A percentile compares a stretch with the other conserved stretches of the same genome.
These are phyloP conservation scores for Beauveria sp. DNA, from an alignment of 2,329 filamentous ascomycete genomes.

Conservation along the genomic window DNA sequence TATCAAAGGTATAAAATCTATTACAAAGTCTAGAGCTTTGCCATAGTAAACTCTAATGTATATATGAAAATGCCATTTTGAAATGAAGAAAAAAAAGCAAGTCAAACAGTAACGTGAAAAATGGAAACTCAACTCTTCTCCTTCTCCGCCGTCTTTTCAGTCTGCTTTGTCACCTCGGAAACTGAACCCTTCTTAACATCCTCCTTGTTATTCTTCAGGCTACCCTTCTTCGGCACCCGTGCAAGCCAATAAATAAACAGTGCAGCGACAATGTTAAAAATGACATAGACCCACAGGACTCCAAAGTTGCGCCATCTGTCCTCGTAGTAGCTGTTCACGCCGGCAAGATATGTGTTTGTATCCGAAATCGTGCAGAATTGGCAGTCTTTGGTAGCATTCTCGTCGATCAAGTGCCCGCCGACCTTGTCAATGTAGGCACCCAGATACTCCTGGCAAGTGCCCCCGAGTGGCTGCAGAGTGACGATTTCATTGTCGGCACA, in stretches of 20 bases:
- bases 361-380: slow-evolving; percentile 44
- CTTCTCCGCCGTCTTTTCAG: background rate
- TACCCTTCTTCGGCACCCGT: slow-evolving; percentile 36
- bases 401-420: slow-evolving; percentile 49
- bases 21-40: background rate
- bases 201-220: slow-evolving; percentile 20
- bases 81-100: background rate
- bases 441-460: slow-evolving; percentile 56
- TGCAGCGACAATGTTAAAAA: slow-evolving; percentile 50
- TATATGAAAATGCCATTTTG: background rate
- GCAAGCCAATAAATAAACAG: slow-evolving; percentile 49
- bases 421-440: slow-evolving; percentile 35
- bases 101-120: background rate
- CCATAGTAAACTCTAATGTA: background rate
- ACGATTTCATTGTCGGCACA: slow-evolving; percentile 67
- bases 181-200: background rate
- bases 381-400: slow-evolving; percentile 41
- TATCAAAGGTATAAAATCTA: background rate
- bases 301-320: slow-evolving; percentile 65
- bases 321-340: slow-evolving; percentile 43
- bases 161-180: background rate
- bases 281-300: slow-evolving; percentile 50
- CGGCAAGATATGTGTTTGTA: slow-evolving; percentile 44
- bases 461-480: slow-evolving; percentile 53
- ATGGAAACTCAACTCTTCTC: background rate